Base-by-base conservation (phyloP, 106 monocot species). In the Platanthera guangdongensis region DNA sequence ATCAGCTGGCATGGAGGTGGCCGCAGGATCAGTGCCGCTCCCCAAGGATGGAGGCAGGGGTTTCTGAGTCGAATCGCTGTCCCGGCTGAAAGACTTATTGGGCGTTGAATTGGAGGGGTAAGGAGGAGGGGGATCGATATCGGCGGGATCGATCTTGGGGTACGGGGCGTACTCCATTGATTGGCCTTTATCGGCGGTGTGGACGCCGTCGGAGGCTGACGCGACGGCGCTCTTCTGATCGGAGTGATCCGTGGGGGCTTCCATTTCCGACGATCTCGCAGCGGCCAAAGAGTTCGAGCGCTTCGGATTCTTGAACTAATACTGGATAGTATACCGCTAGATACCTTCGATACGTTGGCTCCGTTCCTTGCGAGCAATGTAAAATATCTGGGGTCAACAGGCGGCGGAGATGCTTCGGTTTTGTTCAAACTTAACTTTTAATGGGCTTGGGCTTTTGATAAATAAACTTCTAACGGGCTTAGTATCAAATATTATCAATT, bases 1-100 rank as follows among this genome's bases (percentile, higher is more conserved):
- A 52, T 86, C 86, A 6, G 60, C 59, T 45, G 87, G 78, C 72
- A 82, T 73, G 39, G 69, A 55, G 10, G 75, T 81, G 57, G 75
- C 81, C 22, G 22, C 54, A 53, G 57, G 14, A 16, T 14, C 77
- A 12, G 57, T 64, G 16, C 70, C 62, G 9, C 14, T 46, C 75
- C 45, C 18, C 51, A 10, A 19, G 6, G 18, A n/a, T 51, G 11
- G 51, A 18, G 19, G 72, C 51, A 19, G 72, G 2, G 21, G 39
- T 60, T 60, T 18, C 39, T 39, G 39, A 1, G 60, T 15, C 7
- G 53, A 7, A 60, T 6, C 60, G 7, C 6, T 6, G n/a, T 14
- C 60, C 7, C 16, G 3, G 60, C 18, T 14, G n/a, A 18, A 60
- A n/a, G 16, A 6, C 60, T 16, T n/a, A n/a, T n/a, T 6, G 6